Base-by-base conservation (phyloP, 441 rosid species). In the Daphne laureola region DNA sequence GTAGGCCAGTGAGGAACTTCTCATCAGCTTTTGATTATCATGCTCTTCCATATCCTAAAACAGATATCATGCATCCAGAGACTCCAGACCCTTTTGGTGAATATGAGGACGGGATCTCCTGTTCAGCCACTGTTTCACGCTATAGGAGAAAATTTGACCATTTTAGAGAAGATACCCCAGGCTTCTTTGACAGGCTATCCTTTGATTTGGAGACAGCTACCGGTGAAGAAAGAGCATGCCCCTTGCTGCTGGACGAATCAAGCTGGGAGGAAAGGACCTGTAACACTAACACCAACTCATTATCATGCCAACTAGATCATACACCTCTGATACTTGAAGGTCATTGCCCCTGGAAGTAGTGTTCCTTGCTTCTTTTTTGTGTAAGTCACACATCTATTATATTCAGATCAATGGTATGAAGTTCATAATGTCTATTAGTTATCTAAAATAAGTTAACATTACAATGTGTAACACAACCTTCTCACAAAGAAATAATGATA, bases 191-290 rank as follows among this genome's bases (percentile, higher is more conserved):
- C 51, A 21, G 41, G 70, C 49, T 65, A 55, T 55, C 69, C 16
- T 54, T 52, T 26, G 49, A 46, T 61, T 60, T 55, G 27, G 54
- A 63, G n/a, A 13, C 50, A n/a, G 48, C 62, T 38, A 23, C 46
- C 31, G 48, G 31, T 43, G 58, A 54, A 26, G 58, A 49, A 43
- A 51, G 51, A 57, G 42, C 26, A 38, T 45, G 25, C 16, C 69
- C 68, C 35, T 56, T 59, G 63, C 54, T 62, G 42, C 67, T 57
- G 14, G 62, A 65, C 50, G 63, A 61, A 49, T 54, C 65, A 21
- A n/a, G 51, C 31, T 45, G 64, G 62, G 62, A 65, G 26, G 60
- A n/a, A 52, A 21, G 25, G 3, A 21, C 25, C 25, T 0, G 25
- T 21, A 21, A 7, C 38, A 31, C 9, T 9, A 31, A 31, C 38